Conservation (phyloP, 441 rosid species). For the Croton laevigatus region DNA sequence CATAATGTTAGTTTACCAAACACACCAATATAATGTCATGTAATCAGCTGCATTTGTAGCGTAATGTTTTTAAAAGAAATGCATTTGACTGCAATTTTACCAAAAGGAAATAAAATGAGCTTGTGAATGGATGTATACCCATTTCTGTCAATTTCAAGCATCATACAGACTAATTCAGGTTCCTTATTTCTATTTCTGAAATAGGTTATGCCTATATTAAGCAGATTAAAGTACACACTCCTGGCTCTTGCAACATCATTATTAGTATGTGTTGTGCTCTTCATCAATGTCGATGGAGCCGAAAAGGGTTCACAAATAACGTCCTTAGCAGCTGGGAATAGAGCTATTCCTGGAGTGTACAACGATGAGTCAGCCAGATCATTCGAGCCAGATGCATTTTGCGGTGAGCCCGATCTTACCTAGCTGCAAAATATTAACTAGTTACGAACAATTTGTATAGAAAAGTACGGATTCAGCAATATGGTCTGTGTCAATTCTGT, state of each 20-base stretch:
- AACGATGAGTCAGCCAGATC: conserved; percentile 77
- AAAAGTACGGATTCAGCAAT: not conserved
- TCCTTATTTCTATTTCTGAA: not conserved
- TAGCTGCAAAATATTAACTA: conserved; percentile 9
- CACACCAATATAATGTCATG: too few relatives aligned
- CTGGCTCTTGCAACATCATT: conserved; percentile 64
- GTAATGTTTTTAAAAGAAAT: too few relatives aligned
- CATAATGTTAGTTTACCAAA: too few relatives aligned
- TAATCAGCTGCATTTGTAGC: too few relatives aligned
- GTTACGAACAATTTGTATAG: conserved; percentile 11
- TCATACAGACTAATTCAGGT: not conserved
- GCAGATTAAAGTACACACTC: conserved; percentile 69
- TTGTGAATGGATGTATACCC: not conserved
- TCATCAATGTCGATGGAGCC: conserved; percentile 46
- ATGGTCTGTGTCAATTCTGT: not conserved
- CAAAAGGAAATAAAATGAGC: not conserved
- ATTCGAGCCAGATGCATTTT: conserved; percentile 87
- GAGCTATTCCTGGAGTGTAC: conserved; percentile 77
- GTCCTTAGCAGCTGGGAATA: conserved; percentile 29
- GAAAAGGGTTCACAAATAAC: conserved; percentile 35
- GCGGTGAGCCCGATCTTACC: conserved; percentile 58
- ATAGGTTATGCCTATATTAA: conserved; percentile 86
- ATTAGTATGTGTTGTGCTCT: conserved; percentile 46
- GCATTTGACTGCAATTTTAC: too few relatives aligned
- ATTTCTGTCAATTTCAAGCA: not conserved